phyloP scores from a whole-genome alignment of 345 rosid genomes.

The Melastoma malabathricum region DNA sequence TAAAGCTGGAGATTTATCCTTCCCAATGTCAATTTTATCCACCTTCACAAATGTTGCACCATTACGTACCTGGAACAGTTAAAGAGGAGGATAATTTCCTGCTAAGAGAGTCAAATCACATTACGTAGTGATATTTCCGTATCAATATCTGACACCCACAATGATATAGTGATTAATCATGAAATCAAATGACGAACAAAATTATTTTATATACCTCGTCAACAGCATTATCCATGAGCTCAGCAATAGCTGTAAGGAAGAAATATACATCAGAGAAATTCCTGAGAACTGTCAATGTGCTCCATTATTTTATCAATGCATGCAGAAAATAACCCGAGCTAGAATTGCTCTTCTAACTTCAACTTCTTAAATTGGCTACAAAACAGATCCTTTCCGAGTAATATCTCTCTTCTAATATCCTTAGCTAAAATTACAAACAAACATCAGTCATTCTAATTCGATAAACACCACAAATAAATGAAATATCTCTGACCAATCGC shows the following conservation, averaged over 20 bases:
- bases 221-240: conserved; percentile 89
- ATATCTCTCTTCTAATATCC: too few species aligned
- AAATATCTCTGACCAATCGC: not conserved
- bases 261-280: too few species aligned
- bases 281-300: not conserved
- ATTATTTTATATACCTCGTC: conserved; percentile 52
- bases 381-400: too few species aligned
- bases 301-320: not conserved
- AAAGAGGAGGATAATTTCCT: not conserved
- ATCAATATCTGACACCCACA: too few species aligned
- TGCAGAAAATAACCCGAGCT: too few species aligned
- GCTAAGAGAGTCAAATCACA: too few species aligned
- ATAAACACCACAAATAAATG: not conserved
- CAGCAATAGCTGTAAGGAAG: conserved; percentile 73
- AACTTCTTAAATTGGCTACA: not conserved
- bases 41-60: conserved; percentile 83
- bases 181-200: not conserved
- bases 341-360: not conserved
- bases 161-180: too few species aligned
- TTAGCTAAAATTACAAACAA: too few species aligned
- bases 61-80: conserved; percentile 35
- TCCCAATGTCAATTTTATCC: conserved; percentile 54
- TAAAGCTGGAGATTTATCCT: conserved; percentile 80
- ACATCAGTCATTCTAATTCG: not conserved
- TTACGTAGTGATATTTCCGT: too few species aligned